Conservation (phyloP, 768 basidiomycete species). For the Trametes villosa region DNA sequence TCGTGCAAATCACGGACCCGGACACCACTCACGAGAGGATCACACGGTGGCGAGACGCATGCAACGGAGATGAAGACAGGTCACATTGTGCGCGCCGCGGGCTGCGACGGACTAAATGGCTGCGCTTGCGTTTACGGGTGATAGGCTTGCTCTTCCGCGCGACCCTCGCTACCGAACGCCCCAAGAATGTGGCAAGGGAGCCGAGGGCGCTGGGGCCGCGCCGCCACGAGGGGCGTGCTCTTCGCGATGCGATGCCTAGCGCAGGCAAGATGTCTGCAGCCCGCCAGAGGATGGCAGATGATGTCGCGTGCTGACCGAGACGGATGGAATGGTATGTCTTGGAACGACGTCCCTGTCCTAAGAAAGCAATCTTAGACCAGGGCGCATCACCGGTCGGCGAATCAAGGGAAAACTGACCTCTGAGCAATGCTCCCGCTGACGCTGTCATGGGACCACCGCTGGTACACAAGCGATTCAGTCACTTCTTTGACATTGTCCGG, state of each 20-base stretch:
- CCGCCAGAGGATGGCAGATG: background rate
- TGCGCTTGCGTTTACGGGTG: background rate
- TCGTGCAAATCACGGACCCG: slow-evolving; percentile 8
- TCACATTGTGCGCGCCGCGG: slow-evolving; percentile 16
- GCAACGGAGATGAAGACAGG: slow-evolving; percentile 11
- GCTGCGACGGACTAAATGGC: background rate
- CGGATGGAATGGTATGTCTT: background rate
- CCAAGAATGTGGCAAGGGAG: background rate
- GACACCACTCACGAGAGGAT: slow-evolving; percentile 2
- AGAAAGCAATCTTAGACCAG: background rate
- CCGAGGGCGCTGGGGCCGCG: no score
- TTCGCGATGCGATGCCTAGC: background rate
- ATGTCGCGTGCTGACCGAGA: background rate
- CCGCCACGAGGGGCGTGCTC: background rate
- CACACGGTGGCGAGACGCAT: slow-evolving; percentile 13
- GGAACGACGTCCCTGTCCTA: background rate
- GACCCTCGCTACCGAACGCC: background rate
- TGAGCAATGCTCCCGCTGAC: slow-evolving; percentile 2
- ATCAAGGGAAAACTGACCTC: slow-evolving; percentile 5
- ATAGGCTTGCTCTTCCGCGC: background rate
- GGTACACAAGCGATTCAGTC: background rate
- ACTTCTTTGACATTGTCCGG: slow-evolving; percentile 5
- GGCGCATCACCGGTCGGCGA: background rate
- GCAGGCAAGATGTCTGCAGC: background rate
- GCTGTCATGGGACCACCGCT: slow-evolving; percentile 6